Evolutionary conservation across 768 basidiomycete species (phyloP).

Genomic region (Vararia minispora): DNA sequence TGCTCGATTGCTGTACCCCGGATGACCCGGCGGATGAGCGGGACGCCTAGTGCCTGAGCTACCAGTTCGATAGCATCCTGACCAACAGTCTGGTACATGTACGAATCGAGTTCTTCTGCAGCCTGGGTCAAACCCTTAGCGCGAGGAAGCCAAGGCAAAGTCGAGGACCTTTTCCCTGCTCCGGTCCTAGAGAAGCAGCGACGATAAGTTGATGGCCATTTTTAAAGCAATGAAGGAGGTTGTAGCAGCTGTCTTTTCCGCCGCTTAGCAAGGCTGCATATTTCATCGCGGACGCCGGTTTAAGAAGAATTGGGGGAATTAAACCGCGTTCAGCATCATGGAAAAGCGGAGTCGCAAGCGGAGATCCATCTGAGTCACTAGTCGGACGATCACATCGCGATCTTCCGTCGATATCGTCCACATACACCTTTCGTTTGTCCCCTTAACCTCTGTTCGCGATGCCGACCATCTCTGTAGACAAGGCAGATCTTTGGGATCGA

Average conservation of each 20-base stretch:
- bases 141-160: slow-evolving; percentile 12
- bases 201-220: slow-evolving; percentile 86
- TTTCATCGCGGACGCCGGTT: slow-evolving; percentile 63
- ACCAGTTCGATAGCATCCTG: slow-evolving; percentile 87
- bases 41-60: slow-evolving; percentile 75
- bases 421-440: too few relatives aligned
- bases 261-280: slow-evolving; percentile 92
- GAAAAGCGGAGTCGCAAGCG: too few relatives aligned
- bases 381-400: too few relatives aligned
- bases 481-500: slow-evolving; percentile 84
- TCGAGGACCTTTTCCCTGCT: slow-evolving; percentile 68
- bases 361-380: too few relatives aligned
- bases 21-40: slow-evolving; percentile 76
- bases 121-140: slow-evolving; percentile 13
- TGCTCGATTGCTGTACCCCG: slow-evolving; percentile 71
- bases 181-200: slow-evolving; percentile 80
- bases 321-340: too few relatives aligned
- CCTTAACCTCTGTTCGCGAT: too few relatives aligned
- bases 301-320: too few relatives aligned
- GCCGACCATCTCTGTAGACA: slow-evolving; percentile 96
- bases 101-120: slow-evolving; percentile 97
- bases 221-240: slow-evolving; percentile 75
- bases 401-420: too few relatives aligned
- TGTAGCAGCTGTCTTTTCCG: slow-evolving; percentile 97
- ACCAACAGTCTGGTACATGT: slow-evolving; percentile 98